Base-by-base conservation (phyloP, 305 asterid genomes). In the Solanum hybrid region DNA sequence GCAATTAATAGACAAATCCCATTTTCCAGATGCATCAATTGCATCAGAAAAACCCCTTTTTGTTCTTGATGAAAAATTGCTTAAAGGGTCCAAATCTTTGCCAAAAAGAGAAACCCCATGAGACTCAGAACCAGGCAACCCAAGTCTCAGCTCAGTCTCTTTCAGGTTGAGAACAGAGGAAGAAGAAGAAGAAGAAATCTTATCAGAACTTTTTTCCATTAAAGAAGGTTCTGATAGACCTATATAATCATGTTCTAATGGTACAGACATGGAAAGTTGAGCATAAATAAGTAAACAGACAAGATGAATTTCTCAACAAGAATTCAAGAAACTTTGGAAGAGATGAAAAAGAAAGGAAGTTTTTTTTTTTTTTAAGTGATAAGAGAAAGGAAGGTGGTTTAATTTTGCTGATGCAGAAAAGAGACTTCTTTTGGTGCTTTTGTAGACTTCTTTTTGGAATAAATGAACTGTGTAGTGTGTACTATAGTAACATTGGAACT, bases 101-200 rank as follows among this genome's bases (percentile, higher is more conserved):
- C 95, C 95, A 72, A 95, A 93, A 13, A 95, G 90, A 27, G 95
- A 93, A 88, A 91, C 87, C 87, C 94, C 97, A n/a, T 94, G 94
- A 29, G 94, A 93, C 80, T 94, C 95, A 1, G 95, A 94, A 86
- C 98, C 98, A 8, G 98, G 98, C 89, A 96, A 88, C 1, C 98
- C 98, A 71, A 96, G 98, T 93, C 97, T 95, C 82, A 96, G 92
- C 90, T 96, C 98, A 15, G 98, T 96, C 89, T 93, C 95, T 85
- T 92, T 93, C 3, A 95, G 94, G 91, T 93, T 93, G 22, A 92
- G 76, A 32, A 34, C 88, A 69, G 92, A 89, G 29, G 93, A 87
- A 79, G 94, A 86, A 2, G 91, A 88, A 26, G 91, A 29, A 51
- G 64, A 51, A 15, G 86, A 66, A 81, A 88, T 85, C 87, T 91